These are phyloP conservation scores for Botrytis cinerea DNA, from an alignment of 2,329 filamentous ascomycete genomes.

Conservation along the genomic window DNA sequence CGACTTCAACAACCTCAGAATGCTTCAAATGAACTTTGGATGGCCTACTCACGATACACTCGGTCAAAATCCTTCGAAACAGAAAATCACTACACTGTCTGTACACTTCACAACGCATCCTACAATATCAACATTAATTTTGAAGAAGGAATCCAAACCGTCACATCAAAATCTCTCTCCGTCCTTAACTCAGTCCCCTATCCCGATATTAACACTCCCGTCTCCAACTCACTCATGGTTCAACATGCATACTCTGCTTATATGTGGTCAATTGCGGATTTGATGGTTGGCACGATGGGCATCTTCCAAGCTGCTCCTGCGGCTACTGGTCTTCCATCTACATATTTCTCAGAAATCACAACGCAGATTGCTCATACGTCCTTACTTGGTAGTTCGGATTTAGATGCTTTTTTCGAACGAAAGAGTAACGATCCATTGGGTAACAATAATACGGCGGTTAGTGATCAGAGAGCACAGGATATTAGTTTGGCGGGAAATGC, in stretches of 20 bases:
- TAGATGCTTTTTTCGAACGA: conserved; percentile 30
- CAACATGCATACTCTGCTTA: conserved; percentile 31
- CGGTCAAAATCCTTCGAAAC: conserved; percentile 4
- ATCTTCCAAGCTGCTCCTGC: conserved; percentile 15
- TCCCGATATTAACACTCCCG: conserved; percentile 8
- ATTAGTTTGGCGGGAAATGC: background rate
- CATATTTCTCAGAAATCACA: conserved; percentile 27
- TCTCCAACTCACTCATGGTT: conserved; percentile 14
- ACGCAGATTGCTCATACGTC: conserved; percentile 28
- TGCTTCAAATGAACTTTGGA: conserved; percentile 30
- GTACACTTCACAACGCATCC: conserved; percentile 28
- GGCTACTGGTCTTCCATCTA: conserved; percentile 11
- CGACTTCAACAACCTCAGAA: conserved; percentile 27
- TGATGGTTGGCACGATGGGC: conserved; percentile 30
- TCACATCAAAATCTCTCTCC: conserved; percentile 14
- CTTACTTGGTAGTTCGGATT: conserved; percentile 28
- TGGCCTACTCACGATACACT: conserved; percentile 23
- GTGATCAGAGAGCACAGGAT: conserved; percentile 4
- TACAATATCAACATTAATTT: conserved; percentile 28
- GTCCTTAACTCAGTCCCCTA: conserved; percentile 23
- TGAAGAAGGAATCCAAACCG: conserved; percentile 25
- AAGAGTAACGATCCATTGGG: background rate
- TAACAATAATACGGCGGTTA: background rate
- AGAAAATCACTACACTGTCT: conserved; percentile 24
- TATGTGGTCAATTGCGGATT: conserved; percentile 28